phyloP scores from a whole-genome alignment of 495 filamentous ascomycete species.

The Copromyces sp. region DNA sequence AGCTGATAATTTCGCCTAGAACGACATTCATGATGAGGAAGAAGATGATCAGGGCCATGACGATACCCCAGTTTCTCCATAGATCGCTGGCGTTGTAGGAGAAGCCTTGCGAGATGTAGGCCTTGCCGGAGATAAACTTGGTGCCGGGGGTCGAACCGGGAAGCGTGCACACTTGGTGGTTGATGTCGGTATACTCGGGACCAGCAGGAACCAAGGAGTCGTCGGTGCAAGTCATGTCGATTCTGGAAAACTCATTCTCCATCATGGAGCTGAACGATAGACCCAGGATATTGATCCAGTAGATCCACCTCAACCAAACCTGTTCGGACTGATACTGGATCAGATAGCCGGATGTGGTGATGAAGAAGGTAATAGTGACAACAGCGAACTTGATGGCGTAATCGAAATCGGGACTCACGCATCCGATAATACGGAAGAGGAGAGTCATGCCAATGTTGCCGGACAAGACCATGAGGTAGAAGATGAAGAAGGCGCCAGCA shows the following conservation, averaged over 20 bases:
- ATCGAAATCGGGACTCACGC: slow-evolving; percentile 73
- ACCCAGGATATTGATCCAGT: slow-evolving; percentile 69
- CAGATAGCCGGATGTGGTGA: slow-evolving; percentile 70
- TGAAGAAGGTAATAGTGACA: slow-evolving; percentile 65
- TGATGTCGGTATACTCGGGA: slow-evolving; percentile 51
- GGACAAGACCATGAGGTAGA: slow-evolving; percentile 56
- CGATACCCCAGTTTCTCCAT: slow-evolving; percentile 71
- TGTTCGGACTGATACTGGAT: slow-evolving; percentile 62
- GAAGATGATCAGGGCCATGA: slow-evolving; percentile 53
- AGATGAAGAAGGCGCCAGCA: slow-evolving; percentile 71
- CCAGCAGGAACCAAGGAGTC: slow-evolving; percentile 58
- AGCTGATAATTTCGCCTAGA: slow-evolving; percentile 66
- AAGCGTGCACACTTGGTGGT: slow-evolving; percentile 66
- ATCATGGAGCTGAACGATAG: slow-evolving; percentile 65
- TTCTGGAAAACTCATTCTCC: slow-evolving; percentile 67
- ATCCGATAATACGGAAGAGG: slow-evolving; percentile 69
- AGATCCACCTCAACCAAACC: slow-evolving; percentile 73
- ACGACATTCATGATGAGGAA: slow-evolving; percentile 61
- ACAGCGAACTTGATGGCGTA: slow-evolving; percentile 75
- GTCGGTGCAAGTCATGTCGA: slow-evolving; percentile 52
- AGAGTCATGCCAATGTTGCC: slow-evolving; percentile 71
- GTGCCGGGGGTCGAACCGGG: slow-evolving; percentile 56
- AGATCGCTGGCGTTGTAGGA: slow-evolving; percentile 50
- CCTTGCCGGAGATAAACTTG: slow-evolving; percentile 44
- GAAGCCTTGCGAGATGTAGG: slow-evolving; percentile 54